Base-by-base conservation (phyloP, 192 early-diverging fungal genomes). In the Borealophlyctis nickersoniae region DNA sequence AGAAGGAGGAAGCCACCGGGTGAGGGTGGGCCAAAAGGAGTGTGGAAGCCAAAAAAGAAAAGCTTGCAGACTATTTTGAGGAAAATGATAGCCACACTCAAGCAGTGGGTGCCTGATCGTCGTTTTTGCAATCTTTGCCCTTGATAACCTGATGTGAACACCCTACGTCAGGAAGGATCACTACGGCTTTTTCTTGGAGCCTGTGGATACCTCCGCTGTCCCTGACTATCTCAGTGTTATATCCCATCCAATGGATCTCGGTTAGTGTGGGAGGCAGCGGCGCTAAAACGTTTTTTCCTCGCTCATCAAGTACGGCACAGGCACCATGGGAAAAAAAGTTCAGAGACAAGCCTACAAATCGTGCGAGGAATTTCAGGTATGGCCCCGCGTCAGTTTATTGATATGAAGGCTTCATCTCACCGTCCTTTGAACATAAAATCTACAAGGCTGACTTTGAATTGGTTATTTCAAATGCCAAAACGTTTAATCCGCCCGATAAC, bases 221-320 rank as follows among this genome's bases (percentile, higher is more conserved):
- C 68, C 87, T 0, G 94, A 97, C 60, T 97, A 97, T 72, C 71
- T 88, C 4, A 75, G 69, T 4, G 82, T 94, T 1, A 88, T 97
- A 55, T 87, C 83, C 48, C 63, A 79, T 11, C 93, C 94, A 7
- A 97, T 96, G 94, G 94, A 96, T 61, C 81, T 96, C 61, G 88
- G 87, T 9, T 56, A 22, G 32, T 2, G 4, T 3, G n/a, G n/a
- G 49, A 1, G 2, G 2, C 13, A 22, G 33, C 11, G 0, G 32
- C 29, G 16, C 27, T 63, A 26, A 4, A 0, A 50, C 32, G 4
- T 56, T 1, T 19, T 56, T 0, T 9, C 7, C 39, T 29, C 29
- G 49, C 48, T 36, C 11, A 23, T 30, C 4, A 22, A n/a, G 50
- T 48, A 2, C n/a, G n/a, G n/a, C n/a, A n/a, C 28, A 67, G 77